These are phyloP conservation scores for Otatea glauca DNA, from an alignment of 176 grass and related monocot genomes.

Conservation along the genomic window DNA sequence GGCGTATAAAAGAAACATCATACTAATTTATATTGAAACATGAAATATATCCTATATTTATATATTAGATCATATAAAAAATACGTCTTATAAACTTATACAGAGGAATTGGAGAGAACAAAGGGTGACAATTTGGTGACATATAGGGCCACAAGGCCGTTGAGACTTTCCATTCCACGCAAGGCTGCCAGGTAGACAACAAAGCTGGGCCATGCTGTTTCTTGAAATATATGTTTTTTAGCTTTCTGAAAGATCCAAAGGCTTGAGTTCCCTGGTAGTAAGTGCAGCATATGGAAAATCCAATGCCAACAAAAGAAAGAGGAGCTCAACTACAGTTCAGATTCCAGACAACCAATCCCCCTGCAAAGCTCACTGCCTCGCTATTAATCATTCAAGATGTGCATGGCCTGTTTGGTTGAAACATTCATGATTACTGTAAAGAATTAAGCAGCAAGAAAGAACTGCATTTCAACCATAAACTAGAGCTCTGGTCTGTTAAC, in stretches of 20 bases:
- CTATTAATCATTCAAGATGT: not conserved
- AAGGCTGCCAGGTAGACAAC: constrained; percentile 5
- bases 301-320: not conserved
- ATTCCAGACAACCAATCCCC: not conserved
- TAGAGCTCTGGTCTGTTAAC: not conserved
- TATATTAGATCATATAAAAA: no score
- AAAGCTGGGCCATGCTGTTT: constrained; percentile 22
- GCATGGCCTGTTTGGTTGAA: not conserved
- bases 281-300: not conserved
- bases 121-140: not conserved
- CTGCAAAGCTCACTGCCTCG: not conserved
- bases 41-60: no score
- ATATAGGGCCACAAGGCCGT: not conserved
- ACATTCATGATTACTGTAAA: not conserved
- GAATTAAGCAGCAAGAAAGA: not conserved
- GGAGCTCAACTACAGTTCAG: not conserved
- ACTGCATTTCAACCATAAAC: not conserved
- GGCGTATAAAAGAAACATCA: no score
- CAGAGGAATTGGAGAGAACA: not conserved
- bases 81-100: no score
- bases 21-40: no score
- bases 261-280: constrained; percentile 12
- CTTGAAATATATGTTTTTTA: not conserved
- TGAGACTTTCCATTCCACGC: constrained; percentile 15
- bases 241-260: constrained; percentile 3